Evolutionary conservation across 2,329 filamentous ascomycete species (phyloP).

Genomic region (Fusarium abutilonis): DNA sequence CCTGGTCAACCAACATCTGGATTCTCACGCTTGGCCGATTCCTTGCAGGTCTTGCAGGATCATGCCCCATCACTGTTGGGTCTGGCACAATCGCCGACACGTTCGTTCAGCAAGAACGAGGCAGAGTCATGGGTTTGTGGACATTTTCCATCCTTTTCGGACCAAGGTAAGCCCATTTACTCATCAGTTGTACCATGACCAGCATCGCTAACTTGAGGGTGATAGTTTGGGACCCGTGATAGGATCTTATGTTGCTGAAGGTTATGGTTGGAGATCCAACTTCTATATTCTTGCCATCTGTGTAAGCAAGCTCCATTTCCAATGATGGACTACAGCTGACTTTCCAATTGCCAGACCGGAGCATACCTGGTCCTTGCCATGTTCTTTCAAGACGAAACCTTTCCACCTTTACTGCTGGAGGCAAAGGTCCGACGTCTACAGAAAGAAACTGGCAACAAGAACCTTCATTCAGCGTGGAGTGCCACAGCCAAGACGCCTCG

Average conservation of each 20-base stretch:
- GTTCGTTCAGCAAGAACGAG: conserved; percentile 51
- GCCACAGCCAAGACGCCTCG: too few species aligned
- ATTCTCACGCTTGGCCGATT: conserved; percentile 37
- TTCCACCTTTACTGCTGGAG: too few species aligned
- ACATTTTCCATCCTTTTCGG: too few species aligned
- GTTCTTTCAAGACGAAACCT: too few species aligned
- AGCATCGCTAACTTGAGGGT: neutral
- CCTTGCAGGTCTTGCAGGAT: conserved; percentile 31
- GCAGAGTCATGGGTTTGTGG: conserved; percentile 68
- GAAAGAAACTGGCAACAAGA: too few species aligned
- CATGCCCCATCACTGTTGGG: conserved; percentile 31
- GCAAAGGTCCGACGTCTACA: too few species aligned
- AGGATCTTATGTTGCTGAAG: conserved; percentile 58
- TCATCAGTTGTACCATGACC: too few species aligned
- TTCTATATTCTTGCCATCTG: conserved; percentile 61
- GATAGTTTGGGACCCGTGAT: conserved; percentile 45
- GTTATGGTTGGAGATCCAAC: conserved; percentile 61
- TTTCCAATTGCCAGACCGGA: too few species aligned
- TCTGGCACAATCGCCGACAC: conserved; percentile 35
- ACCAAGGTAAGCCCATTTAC: too few species aligned
- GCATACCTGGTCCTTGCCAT: too few species aligned
- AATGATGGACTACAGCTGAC: too few species aligned
- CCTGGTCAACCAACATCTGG: conserved; percentile 15
- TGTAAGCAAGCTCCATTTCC: neutral
- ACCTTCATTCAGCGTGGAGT: too few species aligned